Percentiles rank a stretch among this genome's conserved stretches.
phyloP scores from a whole-genome alignment of 345 rosid genomes.

The Ceriops decandra region DNA sequence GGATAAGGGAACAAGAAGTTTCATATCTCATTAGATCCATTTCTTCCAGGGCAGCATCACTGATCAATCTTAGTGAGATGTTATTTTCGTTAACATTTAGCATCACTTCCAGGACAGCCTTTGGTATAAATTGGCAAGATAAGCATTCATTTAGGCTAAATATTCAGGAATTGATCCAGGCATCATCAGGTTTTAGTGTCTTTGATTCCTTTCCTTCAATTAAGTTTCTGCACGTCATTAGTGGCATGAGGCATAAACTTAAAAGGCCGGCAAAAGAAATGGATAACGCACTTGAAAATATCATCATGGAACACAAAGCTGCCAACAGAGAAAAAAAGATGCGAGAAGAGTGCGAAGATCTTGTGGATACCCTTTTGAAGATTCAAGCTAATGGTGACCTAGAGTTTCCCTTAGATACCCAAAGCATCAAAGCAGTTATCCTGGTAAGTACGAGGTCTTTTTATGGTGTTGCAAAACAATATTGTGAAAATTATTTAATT shows the following conservation, averaged over 20 bases:
- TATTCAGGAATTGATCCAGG: not conserved
- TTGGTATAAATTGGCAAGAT: not conserved
- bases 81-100: not conserved
- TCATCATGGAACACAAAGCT: constrained; percentile 13
- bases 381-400: constrained; percentile 21
- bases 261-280: not conserved
- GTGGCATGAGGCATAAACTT: not conserved
- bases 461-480: not conserved
- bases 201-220: constrained; percentile 14
- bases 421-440: constrained; percentile 29
- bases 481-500: not conserved
- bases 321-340: no score
- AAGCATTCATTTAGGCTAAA: not conserved
- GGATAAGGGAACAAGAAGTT: constrained; percentile 10
- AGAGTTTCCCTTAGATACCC: constrained; percentile 18
- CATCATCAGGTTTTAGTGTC: not conserved
- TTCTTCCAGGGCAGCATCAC: not conserved
- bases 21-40: not conserved
- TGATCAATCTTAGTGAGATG: not conserved
- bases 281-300: constrained; percentile 2
- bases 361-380: constrained; percentile 34
- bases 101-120: not conserved
- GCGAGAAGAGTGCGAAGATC: not conserved
- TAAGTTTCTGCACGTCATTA: not conserved
- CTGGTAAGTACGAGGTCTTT: not conserved